Evolutionary conservation across 2,329 filamentous ascomycete genomes (phyloP), one percentile per base, ranked within the genome.

Genomic region (Xylaria digitata): DNA sequence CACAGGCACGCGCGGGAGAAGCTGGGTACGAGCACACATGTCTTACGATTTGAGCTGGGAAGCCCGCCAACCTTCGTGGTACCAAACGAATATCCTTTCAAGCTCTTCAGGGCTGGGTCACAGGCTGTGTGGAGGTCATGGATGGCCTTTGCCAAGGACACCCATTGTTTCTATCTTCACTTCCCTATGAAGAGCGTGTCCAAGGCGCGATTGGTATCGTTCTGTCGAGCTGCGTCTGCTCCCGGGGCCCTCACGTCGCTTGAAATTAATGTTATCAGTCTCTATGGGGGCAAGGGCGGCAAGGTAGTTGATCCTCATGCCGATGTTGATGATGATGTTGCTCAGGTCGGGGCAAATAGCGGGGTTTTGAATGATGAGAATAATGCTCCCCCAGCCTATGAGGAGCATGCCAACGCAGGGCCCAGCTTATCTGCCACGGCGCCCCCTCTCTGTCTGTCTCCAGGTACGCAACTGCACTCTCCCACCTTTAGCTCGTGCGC

Each of bases 231-330:
- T 37, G 64, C 49, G 3, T 66, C 64, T 26, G 56, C 13, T 23
- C 15, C 2, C 11, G 64, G 54, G 15, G 42, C 43, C 7, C 54
- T 66, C 37, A 30, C 42, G 2, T 40, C 54, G 0, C 30, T 66
- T 7, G 23, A 50, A 17, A 43, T 52, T 21, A 56, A 63, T n/a
- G 55, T 66, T 17, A 7, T 7, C 5, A 66, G 54, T 50, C 59
- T 66, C 7, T 66, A 66, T 46, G 64, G 64, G 42, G 64, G 64
- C 34, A 63, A 50, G 32, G 60, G 64, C 7, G 59, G 64, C 34
- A 66, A 40, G 54, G 59, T 63, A 11, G 49, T 63, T 40, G 50
- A 67, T 9, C 42, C 37, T 52, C 15, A 32, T 45, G 19, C 8
- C 8, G 2, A 49, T 8, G 7, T 6, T 52, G 21, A 54, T 5